Evolutionary conservation across 2,329 filamentous ascomycete species (phyloP), one percentile per base, ranked within the genome.

Genomic region (Alternaria sp.): DNA sequence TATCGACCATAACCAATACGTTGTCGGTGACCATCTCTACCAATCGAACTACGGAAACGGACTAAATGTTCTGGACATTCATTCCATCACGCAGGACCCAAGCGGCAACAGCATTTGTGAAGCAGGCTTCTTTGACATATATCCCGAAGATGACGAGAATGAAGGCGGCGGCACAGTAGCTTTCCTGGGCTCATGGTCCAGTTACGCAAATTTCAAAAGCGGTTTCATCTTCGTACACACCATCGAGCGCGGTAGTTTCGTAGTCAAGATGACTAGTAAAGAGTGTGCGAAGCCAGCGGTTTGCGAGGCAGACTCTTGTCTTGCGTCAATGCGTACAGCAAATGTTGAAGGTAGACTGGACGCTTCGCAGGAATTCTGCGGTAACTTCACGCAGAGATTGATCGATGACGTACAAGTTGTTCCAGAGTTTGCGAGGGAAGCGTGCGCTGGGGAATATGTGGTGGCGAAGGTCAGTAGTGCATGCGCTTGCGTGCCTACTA

Each of bases 1-100:
- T 1, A 80, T 81, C 49, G 80, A 81, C 58, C 80, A 82, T 71
- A 81, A 81, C 68, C 80, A 82, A 65, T 82, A 82, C 58, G 61
- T 81, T 38, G 67, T 75, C 14, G 70, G 78, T 28, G 75, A 75
- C 2, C 68, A 72, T 42, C 63, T 69, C 12, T 81, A 80, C 69
- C 78, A 80, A 61, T 74, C 70, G 48, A 79, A 80, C 67, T 80
- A 80, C 56, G 77, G 76, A 26, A 68, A 67, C 11, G 78, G 78
- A 18, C 69, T 80, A n/a, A 75, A 71, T 5, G 72, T 80, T 34
- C 58, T 73, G 8, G 78, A 80, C 54, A 69, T 80, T 36, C 67
- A 69, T 22, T 75, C 72, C 51, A 76, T 81, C 44, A 73, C 77
- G 2, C 63, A 70, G 14, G 77, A 79, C 47, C 75, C 75, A 5